These are phyloP conservation scores for Cucurbita pepo DNA, from an alignment of 306 rosid species.

Conservation along the genomic window DNA sequence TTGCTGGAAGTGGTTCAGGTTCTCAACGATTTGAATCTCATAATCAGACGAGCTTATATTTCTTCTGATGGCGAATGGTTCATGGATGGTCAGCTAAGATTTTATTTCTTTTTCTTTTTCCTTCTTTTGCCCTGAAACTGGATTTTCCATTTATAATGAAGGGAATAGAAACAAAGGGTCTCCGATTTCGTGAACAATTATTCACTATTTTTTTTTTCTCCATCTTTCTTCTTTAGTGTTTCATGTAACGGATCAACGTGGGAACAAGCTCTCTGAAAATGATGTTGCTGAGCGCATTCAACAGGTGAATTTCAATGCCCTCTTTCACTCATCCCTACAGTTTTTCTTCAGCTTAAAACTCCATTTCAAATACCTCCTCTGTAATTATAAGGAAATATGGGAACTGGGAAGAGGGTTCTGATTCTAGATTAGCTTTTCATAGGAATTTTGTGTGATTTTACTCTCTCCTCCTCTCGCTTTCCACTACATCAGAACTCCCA, in stretches of 20 bases:
- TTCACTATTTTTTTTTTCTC: constrained; percentile 5
- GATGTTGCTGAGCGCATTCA: constrained; percentile 79
- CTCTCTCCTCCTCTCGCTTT: not conserved
- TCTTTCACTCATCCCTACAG: not conserved
- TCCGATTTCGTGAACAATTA: not conserved
- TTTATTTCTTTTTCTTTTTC: not conserved
- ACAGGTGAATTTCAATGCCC: constrained; percentile 48
- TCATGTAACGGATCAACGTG: constrained; percentile 78
- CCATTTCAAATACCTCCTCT: not conserved
- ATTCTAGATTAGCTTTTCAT: constrained; percentile 1
- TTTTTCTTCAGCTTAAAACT: not conserved
- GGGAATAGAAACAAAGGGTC: not conserved
- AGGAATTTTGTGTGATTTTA: not conserved
- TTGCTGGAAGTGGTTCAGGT: constrained; percentile 85
- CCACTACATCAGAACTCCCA: not conserved
- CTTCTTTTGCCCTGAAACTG: not conserved
- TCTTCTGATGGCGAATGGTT: constrained; percentile 98
- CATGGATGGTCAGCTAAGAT: constrained; percentile 70
- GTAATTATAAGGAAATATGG: not conserved
- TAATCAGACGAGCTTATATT: constrained; percentile 75
- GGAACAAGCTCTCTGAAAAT: constrained; percentile 55
- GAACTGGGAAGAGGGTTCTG: constrained; percentile 1
- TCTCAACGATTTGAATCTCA: constrained; percentile 79
- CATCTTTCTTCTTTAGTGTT: constrained; percentile 32
- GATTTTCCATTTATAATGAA: not conserved